A percentile compares a stretch with the other conserved stretches of the same genome.
These are phyloP conservation scores for Phaeosphaeriaceae sp. DNA, from an alignment of 2,329 filamentous ascomycete species.

Conservation along the genomic window DNA sequence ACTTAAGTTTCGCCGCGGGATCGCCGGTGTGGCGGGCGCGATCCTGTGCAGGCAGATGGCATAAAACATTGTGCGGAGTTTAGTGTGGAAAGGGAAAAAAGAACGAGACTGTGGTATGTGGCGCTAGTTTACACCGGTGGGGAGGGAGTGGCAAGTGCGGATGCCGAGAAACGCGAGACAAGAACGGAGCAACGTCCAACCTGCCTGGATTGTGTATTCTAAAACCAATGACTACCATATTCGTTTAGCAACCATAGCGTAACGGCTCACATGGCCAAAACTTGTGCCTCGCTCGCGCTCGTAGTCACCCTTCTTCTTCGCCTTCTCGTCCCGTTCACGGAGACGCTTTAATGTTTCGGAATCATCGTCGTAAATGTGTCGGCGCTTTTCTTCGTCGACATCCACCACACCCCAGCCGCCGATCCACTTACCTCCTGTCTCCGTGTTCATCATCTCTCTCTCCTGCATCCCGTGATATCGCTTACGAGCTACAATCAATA, in stretches of 20 bases:
- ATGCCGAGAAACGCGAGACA: too few species aligned
- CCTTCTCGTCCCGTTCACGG: slow-evolving; percentile 67
- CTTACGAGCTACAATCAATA: slow-evolving; percentile 79
- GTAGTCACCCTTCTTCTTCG: slow-evolving; percentile 64
- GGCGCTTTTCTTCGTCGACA: slow-evolving; percentile 82
- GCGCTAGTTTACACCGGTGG: too few species aligned
- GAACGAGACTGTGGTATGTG: too few species aligned
- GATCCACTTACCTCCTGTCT: slow-evolving; percentile 74
- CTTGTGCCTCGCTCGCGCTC: slow-evolving; percentile 60
- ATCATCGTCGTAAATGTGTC: slow-evolving; percentile 88
- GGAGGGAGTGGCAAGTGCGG: too few species aligned
- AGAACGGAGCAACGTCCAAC: too few species aligned
- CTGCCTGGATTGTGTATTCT: too few species aligned
- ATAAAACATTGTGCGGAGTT: too few species aligned
- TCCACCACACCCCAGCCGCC: slow-evolving; percentile 88
- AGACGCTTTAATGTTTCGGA: slow-evolving; percentile 69
- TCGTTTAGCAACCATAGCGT: slow-evolving; percentile 94
- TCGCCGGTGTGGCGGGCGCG: too few species aligned
- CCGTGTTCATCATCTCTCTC: slow-evolving; percentile 62
- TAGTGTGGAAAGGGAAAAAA: too few species aligned
- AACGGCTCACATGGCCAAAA: slow-evolving; percentile 74
- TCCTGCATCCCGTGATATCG: slow-evolving; percentile 83
- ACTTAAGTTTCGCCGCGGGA: too few species aligned
- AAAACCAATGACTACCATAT: slow-evolving; percentile 74
- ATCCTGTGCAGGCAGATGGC: too few species aligned